Conservation (phyloP, 2,329 filamentous ascomycete species). For the Aureobasidium uvarum region DNA sequence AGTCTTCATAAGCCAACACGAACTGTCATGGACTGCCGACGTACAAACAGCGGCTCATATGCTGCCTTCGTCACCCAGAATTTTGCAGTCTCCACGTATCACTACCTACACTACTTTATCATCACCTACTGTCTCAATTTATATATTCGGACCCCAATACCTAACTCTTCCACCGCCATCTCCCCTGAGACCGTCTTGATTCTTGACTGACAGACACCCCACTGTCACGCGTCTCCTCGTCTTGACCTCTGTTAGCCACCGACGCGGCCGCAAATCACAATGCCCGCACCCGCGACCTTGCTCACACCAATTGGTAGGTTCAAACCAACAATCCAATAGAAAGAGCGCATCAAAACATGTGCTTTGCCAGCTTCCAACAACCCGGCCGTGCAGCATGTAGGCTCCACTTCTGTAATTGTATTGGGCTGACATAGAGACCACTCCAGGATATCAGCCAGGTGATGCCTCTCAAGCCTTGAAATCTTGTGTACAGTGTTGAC, state of each 20-base stretch:
- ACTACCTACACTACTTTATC: not conserved
- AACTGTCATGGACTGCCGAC: not conserved
- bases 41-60: not conserved
- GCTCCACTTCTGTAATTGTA: constrained; percentile 2
- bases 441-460: constrained; percentile 45
- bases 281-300: constrained; percentile 17
- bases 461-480: not conserved
- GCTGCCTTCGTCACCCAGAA: not conserved
- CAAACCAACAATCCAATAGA: constrained; percentile 7
- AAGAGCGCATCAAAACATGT: constrained; percentile 1
- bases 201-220: not conserved
- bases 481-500: not conserved
- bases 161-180: not conserved
- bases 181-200: not conserved
- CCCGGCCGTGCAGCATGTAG: not conserved
- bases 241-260: not conserved
- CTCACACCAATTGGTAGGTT: constrained; percentile 26
- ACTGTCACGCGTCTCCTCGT: not conserved
- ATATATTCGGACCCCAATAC: not conserved
- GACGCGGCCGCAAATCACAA: constrained; percentile 23
- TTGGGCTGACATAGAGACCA: constrained; percentile 4
- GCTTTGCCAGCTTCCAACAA: not conserved
- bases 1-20: no score
- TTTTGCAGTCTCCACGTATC: not conserved
- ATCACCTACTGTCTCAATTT: not conserved